Conservation (phyloP, 805 yeast species). For the Lachancea sp. region DNA sequence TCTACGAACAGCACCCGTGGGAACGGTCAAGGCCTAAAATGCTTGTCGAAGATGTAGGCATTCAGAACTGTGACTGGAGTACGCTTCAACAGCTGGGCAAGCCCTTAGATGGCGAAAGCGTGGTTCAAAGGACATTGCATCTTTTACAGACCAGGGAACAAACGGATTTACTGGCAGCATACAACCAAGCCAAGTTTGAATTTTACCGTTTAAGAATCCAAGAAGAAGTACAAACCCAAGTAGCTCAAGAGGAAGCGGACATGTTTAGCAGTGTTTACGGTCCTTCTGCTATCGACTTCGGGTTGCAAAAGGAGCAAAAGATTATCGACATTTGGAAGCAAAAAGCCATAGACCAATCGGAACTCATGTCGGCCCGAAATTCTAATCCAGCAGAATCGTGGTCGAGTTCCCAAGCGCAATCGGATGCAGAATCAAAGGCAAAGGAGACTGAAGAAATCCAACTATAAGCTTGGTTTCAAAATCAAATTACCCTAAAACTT, state of each 20-base stretch:
- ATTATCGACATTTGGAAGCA: constrained; percentile 67
- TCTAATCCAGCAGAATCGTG: constrained; percentile 30
- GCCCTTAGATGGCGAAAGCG: constrained; percentile 84
- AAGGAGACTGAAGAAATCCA: constrained; percentile 7
- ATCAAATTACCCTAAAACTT: background rate
- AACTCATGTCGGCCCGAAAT: constrained; percentile 44
- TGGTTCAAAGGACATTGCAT: constrained; percentile 66
- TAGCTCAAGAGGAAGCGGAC: constrained; percentile 73
- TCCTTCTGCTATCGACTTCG: constrained; percentile 55
- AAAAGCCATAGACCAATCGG: constrained; percentile 61
- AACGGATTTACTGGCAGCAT: constrained; percentile 51
- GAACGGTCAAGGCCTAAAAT: constrained; percentile 87
- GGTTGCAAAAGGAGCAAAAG: constrained; percentile 64
- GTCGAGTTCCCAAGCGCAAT: constrained; percentile 9
- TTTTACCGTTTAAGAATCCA: constrained; percentile 81
- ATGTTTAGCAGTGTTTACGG: constrained; percentile 80
- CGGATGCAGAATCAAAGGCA: constrained; percentile 6
- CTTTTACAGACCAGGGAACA: constrained; percentile 37
- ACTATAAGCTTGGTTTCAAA: background rate
- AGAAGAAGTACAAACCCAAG: constrained; percentile 65
- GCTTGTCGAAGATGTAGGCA: constrained; percentile 68
- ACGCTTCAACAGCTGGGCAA: constrained; percentile 63
- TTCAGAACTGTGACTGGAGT: constrained; percentile 71
- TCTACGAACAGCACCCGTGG: constrained; percentile 96
- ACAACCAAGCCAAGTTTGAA: constrained; percentile 81